Percentiles rank a stretch among this genome's conserved stretches.
phyloP scores from a whole-genome alignment of 306 rosid genomes.

The Lathyrus sativus region DNA sequence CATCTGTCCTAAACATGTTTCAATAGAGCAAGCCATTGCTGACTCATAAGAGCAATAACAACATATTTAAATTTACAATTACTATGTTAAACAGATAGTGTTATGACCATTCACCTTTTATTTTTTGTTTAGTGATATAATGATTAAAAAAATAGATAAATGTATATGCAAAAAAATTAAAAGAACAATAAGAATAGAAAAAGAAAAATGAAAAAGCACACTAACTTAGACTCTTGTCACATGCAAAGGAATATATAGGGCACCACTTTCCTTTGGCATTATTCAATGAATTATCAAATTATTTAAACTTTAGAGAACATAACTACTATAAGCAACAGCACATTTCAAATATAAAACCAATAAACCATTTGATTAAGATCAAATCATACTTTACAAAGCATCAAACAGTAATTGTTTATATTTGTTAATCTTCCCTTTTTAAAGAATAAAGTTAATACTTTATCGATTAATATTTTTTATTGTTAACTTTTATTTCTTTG shows the following conservation, averaged over 20 bases:
- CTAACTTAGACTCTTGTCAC: slow-evolving; percentile 31
- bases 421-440: neutral
- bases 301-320: neutral
- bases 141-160: no score
- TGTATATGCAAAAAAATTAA: no score
- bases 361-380: neutral
- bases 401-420: slow-evolving; percentile 3
- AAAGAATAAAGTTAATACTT: neutral
- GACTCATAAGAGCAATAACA: slow-evolving; percentile 39
- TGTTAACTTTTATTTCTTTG: neutral
- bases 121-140: no score
- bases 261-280: slow-evolving; percentile 3
- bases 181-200: neutral
- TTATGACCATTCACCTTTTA: no score
- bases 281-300: slow-evolving; percentile 26
- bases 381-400: slow-evolving; percentile 6
- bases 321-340: slow-evolving; percentile 14
- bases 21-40: slow-evolving; percentile 35
- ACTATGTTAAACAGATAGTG: slow-evolving; percentile 3
- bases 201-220: slow-evolving; percentile 15
- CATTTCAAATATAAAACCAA: slow-evolving; percentile 26
- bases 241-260: slow-evolving; percentile 37
- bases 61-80: slow-evolving; percentile 24
- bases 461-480: neutral
- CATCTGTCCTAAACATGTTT: slow-evolving; percentile 16